Conservation (phyloP, 2,329 filamentous ascomycete species). For the Rhytidhysteron rufulum region DNA sequence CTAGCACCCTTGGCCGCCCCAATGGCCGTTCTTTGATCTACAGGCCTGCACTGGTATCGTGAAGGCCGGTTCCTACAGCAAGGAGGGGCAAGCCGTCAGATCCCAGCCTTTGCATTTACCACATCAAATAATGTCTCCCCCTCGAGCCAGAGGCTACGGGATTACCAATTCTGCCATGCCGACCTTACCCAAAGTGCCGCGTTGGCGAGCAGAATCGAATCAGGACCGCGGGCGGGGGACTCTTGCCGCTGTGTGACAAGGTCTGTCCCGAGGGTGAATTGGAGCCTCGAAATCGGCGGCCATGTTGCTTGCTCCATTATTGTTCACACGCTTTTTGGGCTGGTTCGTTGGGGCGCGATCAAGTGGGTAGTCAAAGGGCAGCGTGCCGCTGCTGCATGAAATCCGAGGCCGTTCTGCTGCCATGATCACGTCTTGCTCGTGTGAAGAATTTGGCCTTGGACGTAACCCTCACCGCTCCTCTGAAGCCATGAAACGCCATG, state of each 20-base stretch:
- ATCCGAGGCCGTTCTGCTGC: neutral
- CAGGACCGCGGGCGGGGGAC: neutral
- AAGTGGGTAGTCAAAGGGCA: neutral
- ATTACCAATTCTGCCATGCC: neutral
- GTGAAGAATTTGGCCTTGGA: neutral
- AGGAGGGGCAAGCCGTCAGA: neutral
- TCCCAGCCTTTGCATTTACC: no score
- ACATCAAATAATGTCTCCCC: no score
- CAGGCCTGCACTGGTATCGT: neutral
- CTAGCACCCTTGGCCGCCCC: conserved; percentile 1
- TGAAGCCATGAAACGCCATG: neutral
- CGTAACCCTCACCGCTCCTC: neutral
- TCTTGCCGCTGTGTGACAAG: neutral
- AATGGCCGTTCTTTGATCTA: conserved; percentile 2
- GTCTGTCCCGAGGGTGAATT: neutral
- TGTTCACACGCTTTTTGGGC: neutral
- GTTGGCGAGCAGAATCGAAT: neutral
- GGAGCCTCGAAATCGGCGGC: neutral
- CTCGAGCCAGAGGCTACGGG: neutral
- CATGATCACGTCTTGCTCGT: neutral
- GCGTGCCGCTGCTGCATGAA: neutral
- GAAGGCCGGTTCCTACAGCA: conserved; percentile 1
- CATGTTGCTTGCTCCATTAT: neutral
- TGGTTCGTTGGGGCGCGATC: neutral
- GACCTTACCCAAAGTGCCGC: neutral